Evolutionary conservation across 768 basidiomycete species (phyloP), one percentile per base, ranked within the genome.

Genomic region (Ramaria sp.): DNA sequence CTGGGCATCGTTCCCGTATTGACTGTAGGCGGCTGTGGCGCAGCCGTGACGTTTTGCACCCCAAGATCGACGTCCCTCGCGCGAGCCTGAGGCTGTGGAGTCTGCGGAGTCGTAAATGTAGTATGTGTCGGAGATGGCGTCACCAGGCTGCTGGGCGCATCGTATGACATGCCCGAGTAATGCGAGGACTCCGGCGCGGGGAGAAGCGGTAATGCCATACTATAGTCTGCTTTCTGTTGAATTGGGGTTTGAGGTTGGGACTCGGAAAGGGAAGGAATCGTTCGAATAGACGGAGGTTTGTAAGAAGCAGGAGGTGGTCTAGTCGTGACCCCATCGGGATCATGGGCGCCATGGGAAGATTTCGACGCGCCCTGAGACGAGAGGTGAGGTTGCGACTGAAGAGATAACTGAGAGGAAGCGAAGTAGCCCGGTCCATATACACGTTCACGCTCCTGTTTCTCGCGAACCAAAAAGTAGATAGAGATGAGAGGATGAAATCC

Each of bases 401-500:
- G 64, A 24, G 83, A 86, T 10, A 93, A 69, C 65, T 94, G 91
- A 0, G 93, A 96, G 52, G 80, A 87, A 2, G 96, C 96, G 68
- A 99, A 99, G 58, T 88, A 83, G 3, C 93, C 93, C 0, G 84
- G 83, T 0, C 95, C 96, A 67, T 94, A 98, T 6, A 99, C 88
- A 50, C 79, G 77, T 61, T 99, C 96, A 52, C 96, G 75, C 64
- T 98, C 93, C 63, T 93, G 74, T 75, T 97, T 98, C 73, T 99
- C 96, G 51, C 90, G 76, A 4, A 94, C 88, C 18, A 99, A 81
- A 71, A 83, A 97, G 67, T 99, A 99, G 71, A 99, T 97, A 28
- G 93, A 91, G 44, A 98, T 78, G 25, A 99, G 76, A 0, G 92
- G 94, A 65, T 97, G 92, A 72, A 91, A 99, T 1, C 93, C 96